Conservation (phyloP, 1,139 yeast genomes). For the Sugiyamaella xylanicola region DNA sequence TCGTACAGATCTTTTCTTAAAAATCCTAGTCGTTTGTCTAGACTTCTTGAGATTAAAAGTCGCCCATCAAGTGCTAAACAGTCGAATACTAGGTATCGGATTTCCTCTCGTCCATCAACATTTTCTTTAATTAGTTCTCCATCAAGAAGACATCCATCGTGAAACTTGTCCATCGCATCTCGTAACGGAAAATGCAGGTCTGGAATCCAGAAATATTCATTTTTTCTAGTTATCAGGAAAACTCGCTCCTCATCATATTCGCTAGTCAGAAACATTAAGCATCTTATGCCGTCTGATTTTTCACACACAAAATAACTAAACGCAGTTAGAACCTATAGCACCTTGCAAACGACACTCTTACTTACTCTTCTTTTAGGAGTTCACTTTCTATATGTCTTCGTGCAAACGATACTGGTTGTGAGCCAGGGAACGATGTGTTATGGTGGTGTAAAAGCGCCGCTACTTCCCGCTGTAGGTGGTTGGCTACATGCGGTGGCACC, state of each 20-base stretch:
- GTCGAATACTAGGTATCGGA: slow-evolving; percentile 86
- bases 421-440: slow-evolving; percentile 35
- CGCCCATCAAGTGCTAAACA: slow-evolving; percentile 82
- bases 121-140: slow-evolving; percentile 71
- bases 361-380: slow-evolving; percentile 57
- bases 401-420: slow-evolving; percentile 93
- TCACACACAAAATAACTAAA: slow-evolving; percentile 83
- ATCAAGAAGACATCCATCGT: slow-evolving; percentile 86
- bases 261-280: slow-evolving; percentile 74
- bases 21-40: slow-evolving; percentile 84
- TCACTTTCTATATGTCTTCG: slow-evolving; percentile 68
- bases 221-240: slow-evolving; percentile 80
- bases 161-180: slow-evolving; percentile 60
- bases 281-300: slow-evolving; percentile 90
- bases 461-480: slow-evolving; percentile 67
- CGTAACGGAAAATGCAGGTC: slow-evolving; percentile 79
- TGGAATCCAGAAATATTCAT: slow-evolving; percentile 79
- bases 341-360: too few relatives aligned
- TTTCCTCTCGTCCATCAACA: slow-evolving; percentile 56
- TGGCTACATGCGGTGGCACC: slow-evolving; percentile 70
- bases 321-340: too few relatives aligned
- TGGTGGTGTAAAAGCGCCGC: slow-evolving; percentile 62
- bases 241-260: slow-evolving; percentile 52
- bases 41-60: slow-evolving; percentile 64
- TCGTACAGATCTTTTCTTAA: slow-evolving; percentile 78